These are phyloP conservation scores for Suillus fuscotomentosus DNA, from an alignment of 768 basidiomycete species.

Conservation along the genomic window DNA sequence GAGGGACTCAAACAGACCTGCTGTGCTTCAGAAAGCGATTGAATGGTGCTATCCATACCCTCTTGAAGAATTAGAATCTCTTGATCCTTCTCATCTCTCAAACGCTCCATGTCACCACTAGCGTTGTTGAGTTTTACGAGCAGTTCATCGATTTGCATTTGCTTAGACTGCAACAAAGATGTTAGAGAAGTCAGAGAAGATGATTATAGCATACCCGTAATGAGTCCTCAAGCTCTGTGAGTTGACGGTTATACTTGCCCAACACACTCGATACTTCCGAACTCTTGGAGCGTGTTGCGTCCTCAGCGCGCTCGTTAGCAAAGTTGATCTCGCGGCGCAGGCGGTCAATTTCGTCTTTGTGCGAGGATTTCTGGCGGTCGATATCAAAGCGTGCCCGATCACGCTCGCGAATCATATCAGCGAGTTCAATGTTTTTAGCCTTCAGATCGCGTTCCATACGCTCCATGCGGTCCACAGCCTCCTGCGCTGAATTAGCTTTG, in stretches of 20 bases:
- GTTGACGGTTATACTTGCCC: constrained; percentile 92
- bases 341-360: constrained; percentile 94
- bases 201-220: constrained; percentile 59
- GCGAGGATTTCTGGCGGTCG: constrained; percentile 88
- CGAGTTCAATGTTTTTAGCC: constrained; percentile 96
- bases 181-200: constrained; percentile 12
- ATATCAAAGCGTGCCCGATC: constrained; percentile 95
- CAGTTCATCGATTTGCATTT: constrained; percentile 94
- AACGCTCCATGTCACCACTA: constrained; percentile 69
- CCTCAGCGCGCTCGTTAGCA: constrained; percentile 97
- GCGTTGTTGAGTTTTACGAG: constrained; percentile 77
- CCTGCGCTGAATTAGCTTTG: constrained; percentile 97
- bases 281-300: constrained; percentile 86
- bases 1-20: constrained; percentile 50
- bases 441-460: constrained; percentile 98
- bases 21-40: constrained; percentile 82
- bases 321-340: constrained; percentile 89
- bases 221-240: constrained; percentile 95
- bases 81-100: constrained; percentile 95
- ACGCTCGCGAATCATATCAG: constrained; percentile 98
- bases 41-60: constrained; percentile 89
- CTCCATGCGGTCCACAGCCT: constrained; percentile 97
- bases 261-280: constrained; percentile 88
- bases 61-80: constrained; percentile 95
- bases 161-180: constrained; percentile 66